phyloP scores from a whole-genome alignment of 805 yeast genomes.

The Starmerella bombi region DNA sequence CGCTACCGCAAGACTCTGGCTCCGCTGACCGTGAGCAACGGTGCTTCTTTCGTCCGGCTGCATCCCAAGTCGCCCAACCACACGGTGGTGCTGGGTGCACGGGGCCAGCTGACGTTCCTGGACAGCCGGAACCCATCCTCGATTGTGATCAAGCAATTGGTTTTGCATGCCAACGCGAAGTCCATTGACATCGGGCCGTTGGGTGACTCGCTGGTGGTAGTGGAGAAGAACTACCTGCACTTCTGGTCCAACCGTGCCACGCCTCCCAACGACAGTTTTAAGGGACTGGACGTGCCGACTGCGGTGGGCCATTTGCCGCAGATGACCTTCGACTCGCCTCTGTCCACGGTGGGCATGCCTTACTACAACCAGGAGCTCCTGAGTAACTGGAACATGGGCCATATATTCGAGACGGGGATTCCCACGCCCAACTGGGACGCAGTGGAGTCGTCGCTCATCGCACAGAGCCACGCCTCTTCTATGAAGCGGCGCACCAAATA shows the following conservation, averaged over 20 bases:
- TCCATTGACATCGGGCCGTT: slow-evolving; percentile 45
- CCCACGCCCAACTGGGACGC: slow-evolving; percentile 32
- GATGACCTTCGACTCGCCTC: slow-evolving; percentile 31
- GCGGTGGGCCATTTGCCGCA: slow-evolving; percentile 19
- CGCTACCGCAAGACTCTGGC: slow-evolving; percentile 56
- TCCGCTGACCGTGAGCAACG: slow-evolving; percentile 79
- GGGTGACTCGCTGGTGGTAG: slow-evolving; percentile 65
- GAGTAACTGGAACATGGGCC: slow-evolving; percentile 58
- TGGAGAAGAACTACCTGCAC: slow-evolving; percentile 50
- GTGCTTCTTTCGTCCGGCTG: slow-evolving; percentile 69
- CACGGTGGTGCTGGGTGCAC: slow-evolving; percentile 54
- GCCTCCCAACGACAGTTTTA: slow-evolving; percentile 32
- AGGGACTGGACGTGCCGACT: slow-evolving; percentile 27
- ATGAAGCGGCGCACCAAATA: slow-evolving; percentile 1
- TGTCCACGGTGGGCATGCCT: slow-evolving; percentile 73
- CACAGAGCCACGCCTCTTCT: slow-evolving; percentile 8
- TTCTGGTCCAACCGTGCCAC: slow-evolving; percentile 48
- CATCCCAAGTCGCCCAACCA: slow-evolving; percentile 80
- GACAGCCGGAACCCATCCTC: slow-evolving; percentile 71
- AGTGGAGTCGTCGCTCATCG: slow-evolving; percentile 4
- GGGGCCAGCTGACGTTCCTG: slow-evolving; percentile 75
- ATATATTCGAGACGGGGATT: slow-evolving; percentile 48
- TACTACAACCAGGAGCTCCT: slow-evolving; percentile 63
- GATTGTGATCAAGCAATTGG: slow-evolving; percentile 54
- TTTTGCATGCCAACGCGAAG: slow-evolving; percentile 35